Conservation (phyloP, 805 yeast genomes). For the Myxozyma kluyveri region DNA sequence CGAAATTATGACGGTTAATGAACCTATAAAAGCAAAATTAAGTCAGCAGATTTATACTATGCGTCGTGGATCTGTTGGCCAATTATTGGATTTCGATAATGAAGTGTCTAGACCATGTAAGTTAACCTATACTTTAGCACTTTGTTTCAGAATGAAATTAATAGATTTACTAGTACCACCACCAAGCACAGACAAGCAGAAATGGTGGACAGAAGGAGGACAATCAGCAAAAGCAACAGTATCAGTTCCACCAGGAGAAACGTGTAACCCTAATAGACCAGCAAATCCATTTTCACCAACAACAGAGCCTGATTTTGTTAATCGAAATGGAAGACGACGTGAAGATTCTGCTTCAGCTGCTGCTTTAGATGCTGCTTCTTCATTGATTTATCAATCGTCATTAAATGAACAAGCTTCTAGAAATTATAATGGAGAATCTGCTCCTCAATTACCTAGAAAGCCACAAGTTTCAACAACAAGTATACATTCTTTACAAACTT, state of each 20-base stretch:
- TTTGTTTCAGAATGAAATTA: not conserved
- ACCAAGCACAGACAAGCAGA: constrained; percentile 75
- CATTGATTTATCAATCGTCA: too few relatives aligned
- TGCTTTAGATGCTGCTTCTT: too few relatives aligned
- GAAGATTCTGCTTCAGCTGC: constrained; percentile 1
- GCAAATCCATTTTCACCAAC: constrained; percentile 68
- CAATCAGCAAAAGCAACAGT: constrained; percentile 67
- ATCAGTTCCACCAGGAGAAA: constrained; percentile 42
- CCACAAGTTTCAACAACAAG: constrained; percentile 16
- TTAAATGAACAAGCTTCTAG: not conserved
- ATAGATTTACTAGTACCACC: constrained; percentile 59
- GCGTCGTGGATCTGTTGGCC: constrained; percentile 47
- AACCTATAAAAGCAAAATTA: constrained; percentile 53
- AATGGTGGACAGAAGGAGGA: constrained; percentile 93
- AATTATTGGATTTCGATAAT: constrained; percentile 34
- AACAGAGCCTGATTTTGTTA: constrained; percentile 51
- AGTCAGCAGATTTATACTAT: constrained; percentile 58
- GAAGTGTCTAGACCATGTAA: not conserved
- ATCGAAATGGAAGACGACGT: not conserved
- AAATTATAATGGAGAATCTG: not conserved
- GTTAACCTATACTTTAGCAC: constrained; percentile 19
- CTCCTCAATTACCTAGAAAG: constrained; percentile 22
- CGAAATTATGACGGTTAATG: constrained; percentile 66
- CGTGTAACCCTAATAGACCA: constrained; percentile 64
- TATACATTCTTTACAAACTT: constrained; percentile 11